Evolutionary conservation across 1,284 basidiomycete species (phyloP).

Genomic region (Inonotus hispidus): DNA sequence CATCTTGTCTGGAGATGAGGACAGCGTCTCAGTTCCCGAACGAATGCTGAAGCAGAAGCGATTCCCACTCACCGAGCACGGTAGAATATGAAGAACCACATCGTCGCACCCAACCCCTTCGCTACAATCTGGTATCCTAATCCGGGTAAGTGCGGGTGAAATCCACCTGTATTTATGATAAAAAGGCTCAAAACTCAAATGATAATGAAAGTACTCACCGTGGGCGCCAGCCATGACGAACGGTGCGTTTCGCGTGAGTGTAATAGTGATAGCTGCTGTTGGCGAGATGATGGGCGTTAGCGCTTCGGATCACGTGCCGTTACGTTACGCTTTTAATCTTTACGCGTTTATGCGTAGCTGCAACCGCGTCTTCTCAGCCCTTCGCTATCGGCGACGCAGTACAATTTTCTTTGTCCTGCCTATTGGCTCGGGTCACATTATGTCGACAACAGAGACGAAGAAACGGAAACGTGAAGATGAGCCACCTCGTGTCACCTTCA

Average conservation of each 20-base stretch:
- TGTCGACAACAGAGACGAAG: slow-evolving; percentile 31
- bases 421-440: neutral
- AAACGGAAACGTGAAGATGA: slow-evolving; percentile 43
- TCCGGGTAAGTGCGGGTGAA: slow-evolving; percentile 80
- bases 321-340: neutral
- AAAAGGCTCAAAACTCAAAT: neutral
- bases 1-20: slow-evolving; percentile 36
- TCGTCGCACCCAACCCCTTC: slow-evolving; percentile 82
- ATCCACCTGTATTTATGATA: slow-evolving; percentile 47
- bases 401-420: neutral
- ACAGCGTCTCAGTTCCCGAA: neutral
- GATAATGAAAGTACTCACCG: slow-evolving; percentile 6
- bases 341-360: neutral
- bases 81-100: slow-evolving; percentile 99
- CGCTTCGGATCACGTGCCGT: neutral
- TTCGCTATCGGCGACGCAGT: no score
- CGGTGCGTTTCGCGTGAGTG: neutral
- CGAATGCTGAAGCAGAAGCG: neutral
- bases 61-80: slow-evolving; percentile 69
- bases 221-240: slow-evolving; percentile 19
- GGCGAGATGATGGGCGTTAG: neutral
- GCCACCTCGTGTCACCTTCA: slow-evolving; percentile 51
- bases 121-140: slow-evolving; percentile 72
- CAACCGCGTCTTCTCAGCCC: neutral
- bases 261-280: neutral